Evolutionary conservation across 805 yeast species (phyloP).

Genomic region (Ogataea dorogensis): DNA sequence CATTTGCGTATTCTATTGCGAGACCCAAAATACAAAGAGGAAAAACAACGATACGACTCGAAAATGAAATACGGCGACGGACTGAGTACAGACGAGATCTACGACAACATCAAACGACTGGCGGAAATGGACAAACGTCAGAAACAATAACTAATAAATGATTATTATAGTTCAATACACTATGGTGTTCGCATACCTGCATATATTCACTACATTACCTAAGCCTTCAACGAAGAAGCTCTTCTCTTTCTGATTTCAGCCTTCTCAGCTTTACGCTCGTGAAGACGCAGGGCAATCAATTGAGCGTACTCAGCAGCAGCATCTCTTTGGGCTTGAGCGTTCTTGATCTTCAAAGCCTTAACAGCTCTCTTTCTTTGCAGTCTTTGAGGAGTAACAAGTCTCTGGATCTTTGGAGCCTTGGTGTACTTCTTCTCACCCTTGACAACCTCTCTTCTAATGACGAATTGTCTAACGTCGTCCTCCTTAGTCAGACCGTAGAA

Average conservation of each 20-base stretch:
- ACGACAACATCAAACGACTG: constrained; percentile 53
- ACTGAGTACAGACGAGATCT: constrained; percentile 47
- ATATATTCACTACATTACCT: constrained; percentile 30
- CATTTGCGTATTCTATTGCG: constrained; percentile 69
- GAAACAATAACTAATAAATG: constrained; percentile 8
- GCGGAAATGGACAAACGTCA: constrained; percentile 18
- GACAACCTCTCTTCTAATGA: constrained; percentile 96
- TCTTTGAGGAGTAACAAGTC: constrained; percentile 98
- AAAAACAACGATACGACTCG: constrained; percentile 57
- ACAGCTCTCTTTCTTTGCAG: constrained; percentile 99
- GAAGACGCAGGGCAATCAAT: constrained; percentile 95
- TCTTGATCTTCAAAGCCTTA: constrained; percentile 88
- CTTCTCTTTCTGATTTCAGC: constrained; percentile 99
- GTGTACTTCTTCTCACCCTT: constrained; percentile 98
- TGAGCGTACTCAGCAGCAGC: constrained; percentile 99
- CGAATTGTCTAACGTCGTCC: constrained; percentile 87
- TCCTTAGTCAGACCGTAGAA: constrained; percentile 97
- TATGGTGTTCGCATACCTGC: constrained; percentile 8
- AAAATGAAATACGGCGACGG: constrained; percentile 44
- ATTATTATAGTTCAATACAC: constrained; percentile 9
- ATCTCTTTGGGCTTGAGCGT: constrained; percentile 99
- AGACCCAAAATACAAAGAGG: constrained; percentile 76
- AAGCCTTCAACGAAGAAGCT: constrained; percentile 97
- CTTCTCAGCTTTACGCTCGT: constrained; percentile 97
- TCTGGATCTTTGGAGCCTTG: constrained; percentile 99